These are phyloP conservation scores for Fusarium sp. DNA, from an alignment of 2,329 filamentous ascomycete genomes.

Conservation along the genomic window DNA sequence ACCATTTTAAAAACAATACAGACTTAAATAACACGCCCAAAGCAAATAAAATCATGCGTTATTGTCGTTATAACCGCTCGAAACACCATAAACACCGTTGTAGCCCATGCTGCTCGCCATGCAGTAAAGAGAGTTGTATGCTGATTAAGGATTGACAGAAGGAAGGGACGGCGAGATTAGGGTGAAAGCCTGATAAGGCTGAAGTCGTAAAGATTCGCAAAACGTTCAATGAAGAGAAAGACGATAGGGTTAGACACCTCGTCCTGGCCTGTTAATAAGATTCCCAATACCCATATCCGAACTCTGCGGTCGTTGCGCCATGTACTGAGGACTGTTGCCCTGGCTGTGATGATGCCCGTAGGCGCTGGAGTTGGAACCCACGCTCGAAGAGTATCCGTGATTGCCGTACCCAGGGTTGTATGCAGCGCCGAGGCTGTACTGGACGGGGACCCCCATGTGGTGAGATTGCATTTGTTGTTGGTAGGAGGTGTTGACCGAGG, in stretches of 20 bases:
- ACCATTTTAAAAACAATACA: conserved; percentile 33
- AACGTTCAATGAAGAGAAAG: not conserved
- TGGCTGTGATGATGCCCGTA: conserved; percentile 48
- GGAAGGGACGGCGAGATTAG: conserved; percentile 38
- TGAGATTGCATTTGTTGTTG: conserved; percentile 45
- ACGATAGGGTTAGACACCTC: conserved; percentile 34
- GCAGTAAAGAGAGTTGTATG: conserved; percentile 29
- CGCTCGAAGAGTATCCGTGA: conserved; percentile 65
- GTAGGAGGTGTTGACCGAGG: conserved; percentile 52
- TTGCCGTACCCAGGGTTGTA: conserved; percentile 42
- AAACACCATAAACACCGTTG: conserved; percentile 34
- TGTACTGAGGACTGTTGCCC: conserved; percentile 58
- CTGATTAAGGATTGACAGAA: conserved; percentile 31
- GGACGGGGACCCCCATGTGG: conserved; percentile 36
- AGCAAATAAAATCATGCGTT: conserved; percentile 20
- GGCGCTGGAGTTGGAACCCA: conserved; percentile 60
- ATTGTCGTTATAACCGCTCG: conserved; percentile 39
- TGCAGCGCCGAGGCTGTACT: conserved; percentile 42
- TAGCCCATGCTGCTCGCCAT: conserved; percentile 39
- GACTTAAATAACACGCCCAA: conserved; percentile 30
- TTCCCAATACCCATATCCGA: conserved; percentile 71
- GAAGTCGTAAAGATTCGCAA: not conserved
- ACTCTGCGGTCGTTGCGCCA: conserved; percentile 62
- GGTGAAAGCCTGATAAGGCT: conserved; percentile 1
- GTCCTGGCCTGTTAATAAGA: conserved; percentile 64